Evolutionary conservation across 2,329 filamentous ascomycete genomes (phyloP), one percentile per base, ranked within the genome.

Genomic region (Fusarium marasasianum): DNA sequence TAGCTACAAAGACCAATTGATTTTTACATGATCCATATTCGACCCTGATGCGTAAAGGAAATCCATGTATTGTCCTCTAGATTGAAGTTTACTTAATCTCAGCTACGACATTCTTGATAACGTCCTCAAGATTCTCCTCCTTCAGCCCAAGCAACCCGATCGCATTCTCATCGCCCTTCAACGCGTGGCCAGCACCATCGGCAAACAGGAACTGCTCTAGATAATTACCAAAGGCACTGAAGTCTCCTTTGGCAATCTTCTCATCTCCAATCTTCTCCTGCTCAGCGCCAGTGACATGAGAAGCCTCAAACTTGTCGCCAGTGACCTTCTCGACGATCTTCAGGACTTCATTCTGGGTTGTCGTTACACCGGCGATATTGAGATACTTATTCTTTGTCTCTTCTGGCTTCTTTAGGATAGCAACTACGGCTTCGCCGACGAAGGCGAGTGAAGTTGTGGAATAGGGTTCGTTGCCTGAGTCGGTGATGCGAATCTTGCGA

Each of bases 151-250:
- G 65, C 6, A 69, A 15, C 5, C 33, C 9, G 6, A 69, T 56
- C 3, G 48, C 64, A 37, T 69, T 69, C 18, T 40, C 37, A 8
- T 63, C 48, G 1, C 41, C 66, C 17, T 48, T 50, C 2, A 69
- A 8, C 3, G 56, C 40, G 3, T 69, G 66, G 1, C 56, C 65
- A 12, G 65, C 38, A 2, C 43, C 50, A 51, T 69, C 66, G 0
- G 57, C 48, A 37, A 69, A 69, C 9, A 69, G 4, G 5, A 69
- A 69, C 14, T 69, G 65, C 33, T 69, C 56, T 1, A 69, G 9
- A 9, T 63, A 69, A 13, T 69, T 37, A 7, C 65, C 65, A 33
- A 69, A 69, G 9, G 66, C 65, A 37, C 66, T 69, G 2, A 56
- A 69, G 5, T 69, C 66, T 14, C 57, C 56, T 4, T 51, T 56